phyloP scores from a whole-genome alignment of 208 protist genomes.

The Trypanosoma platydactyli region DNA sequence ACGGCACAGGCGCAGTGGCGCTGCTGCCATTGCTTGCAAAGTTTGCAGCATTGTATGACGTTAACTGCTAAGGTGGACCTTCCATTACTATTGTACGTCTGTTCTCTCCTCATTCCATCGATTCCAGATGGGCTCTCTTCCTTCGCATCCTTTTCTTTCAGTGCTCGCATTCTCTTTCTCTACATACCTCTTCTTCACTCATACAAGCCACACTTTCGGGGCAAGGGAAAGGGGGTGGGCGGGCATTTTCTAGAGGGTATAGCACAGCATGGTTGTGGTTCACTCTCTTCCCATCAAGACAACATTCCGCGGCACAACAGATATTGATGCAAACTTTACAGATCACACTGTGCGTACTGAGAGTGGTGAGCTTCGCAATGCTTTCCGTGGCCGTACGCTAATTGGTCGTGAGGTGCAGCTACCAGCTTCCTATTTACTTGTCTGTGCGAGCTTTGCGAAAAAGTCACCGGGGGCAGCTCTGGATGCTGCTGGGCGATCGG shows the following conservation, averaged over 20 bases:
- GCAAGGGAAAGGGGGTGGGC: background rate
- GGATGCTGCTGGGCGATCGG: constrained; percentile 9
- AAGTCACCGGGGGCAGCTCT: background rate
- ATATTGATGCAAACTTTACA: constrained; percentile 66
- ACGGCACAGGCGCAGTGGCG: constrained; percentile 29
- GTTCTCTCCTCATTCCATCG: constrained; percentile 6
- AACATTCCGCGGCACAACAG: constrained; percentile 65
- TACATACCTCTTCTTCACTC: background rate
- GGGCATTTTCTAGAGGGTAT: constrained; percentile 7
- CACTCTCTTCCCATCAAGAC: constrained; percentile 73
- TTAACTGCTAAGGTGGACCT: constrained; percentile 13
- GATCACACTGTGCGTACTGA: constrained; percentile 38
- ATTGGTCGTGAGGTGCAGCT: constrained; percentile 26
- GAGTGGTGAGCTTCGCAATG: constrained; percentile 20
- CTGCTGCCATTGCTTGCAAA: constrained; percentile 47
- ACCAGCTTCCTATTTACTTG: constrained; percentile 22
- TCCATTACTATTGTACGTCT: background rate
- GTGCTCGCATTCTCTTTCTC: background rate
- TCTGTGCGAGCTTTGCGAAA: constrained; percentile 15
- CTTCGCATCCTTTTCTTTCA: background rate
- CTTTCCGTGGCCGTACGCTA: constrained; percentile 30
- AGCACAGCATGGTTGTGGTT: constrained; percentile 20
- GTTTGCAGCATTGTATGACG: constrained; percentile 58
- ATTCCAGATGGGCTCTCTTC: background rate
- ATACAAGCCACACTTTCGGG: too few relatives aligned